Conservation (phyloP, 164 flowering plant species). For the Brasenia schreberi region DNA sequence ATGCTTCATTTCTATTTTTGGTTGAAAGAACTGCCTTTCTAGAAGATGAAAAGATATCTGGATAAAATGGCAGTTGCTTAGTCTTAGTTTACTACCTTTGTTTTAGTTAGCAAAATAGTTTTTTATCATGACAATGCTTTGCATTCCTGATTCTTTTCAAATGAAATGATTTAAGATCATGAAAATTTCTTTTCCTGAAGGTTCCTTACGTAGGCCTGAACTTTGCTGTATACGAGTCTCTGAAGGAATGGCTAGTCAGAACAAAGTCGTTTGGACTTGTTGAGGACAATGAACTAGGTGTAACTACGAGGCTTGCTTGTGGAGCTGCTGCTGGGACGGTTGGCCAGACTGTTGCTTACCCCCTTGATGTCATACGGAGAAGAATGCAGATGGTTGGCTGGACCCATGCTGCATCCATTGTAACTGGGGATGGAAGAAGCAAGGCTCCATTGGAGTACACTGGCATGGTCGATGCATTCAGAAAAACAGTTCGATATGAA, state of each 20-base stretch:
- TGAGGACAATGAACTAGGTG: slow-evolving; percentile 54
- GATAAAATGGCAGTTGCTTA: too few species aligned
- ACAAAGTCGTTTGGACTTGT: slow-evolving; percentile 53
- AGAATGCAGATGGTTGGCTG: slow-evolving; percentile 99
- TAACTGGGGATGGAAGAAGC: slow-evolving; percentile 68
- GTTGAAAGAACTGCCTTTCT: too few species aligned
- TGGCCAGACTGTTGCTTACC: slow-evolving; percentile 96
- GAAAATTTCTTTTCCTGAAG: slow-evolving; percentile 20
- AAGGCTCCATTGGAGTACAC: slow-evolving; percentile 53
- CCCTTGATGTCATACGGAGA: slow-evolving; percentile 92
- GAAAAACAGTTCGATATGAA: slow-evolving; percentile 81
- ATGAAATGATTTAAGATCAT: too few species aligned
- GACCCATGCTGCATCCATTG: slow-evolving; percentile 76
- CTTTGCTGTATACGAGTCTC: slow-evolving; percentile 95
- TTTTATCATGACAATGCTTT: too few species aligned
- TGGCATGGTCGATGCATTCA: slow-evolving; percentile 95
- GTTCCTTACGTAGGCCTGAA: slow-evolving; percentile 93
- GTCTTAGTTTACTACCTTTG: too few species aligned
- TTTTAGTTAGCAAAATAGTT: too few species aligned
- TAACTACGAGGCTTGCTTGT: slow-evolving; percentile 77
- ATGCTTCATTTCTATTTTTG: too few species aligned
- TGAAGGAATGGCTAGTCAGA: slow-evolving; percentile 77
- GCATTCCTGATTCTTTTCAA: too few species aligned
- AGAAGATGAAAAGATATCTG: too few species aligned
- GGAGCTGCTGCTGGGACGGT: slow-evolving; percentile 98